Evolutionary conservation across 257 asterid genomes (phyloP).

Genomic region (Przewalskia tangutica): DNA sequence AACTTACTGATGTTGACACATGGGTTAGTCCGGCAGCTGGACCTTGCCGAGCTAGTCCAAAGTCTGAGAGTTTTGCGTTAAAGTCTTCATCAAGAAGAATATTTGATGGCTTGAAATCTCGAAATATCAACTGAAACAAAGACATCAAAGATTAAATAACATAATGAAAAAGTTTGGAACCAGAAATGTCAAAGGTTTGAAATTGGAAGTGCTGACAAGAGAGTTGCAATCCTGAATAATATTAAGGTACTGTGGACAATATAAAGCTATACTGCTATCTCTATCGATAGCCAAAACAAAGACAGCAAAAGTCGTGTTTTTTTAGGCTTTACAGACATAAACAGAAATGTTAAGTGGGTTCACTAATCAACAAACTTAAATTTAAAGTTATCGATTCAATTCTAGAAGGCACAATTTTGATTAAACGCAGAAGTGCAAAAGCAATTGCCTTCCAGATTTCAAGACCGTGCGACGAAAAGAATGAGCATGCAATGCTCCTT

Average conservation of each 20-base stretch:
- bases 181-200: not conserved
- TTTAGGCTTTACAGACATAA: not conserved
- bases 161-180: not conserved
- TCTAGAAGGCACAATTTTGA: not conserved
- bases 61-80: slow-evolving; percentile 84
- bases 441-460: not conserved
- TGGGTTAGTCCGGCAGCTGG: slow-evolving; percentile 75
- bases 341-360: not conserved
- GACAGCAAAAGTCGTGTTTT: not conserved
- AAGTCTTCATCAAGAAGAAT: slow-evolving; percentile 77
- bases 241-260: not conserved
- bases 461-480: not conserved
- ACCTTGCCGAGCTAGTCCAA: slow-evolving; percentile 91
- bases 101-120: slow-evolving; percentile 90
- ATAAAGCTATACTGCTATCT: not conserved
- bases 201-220: not conserved
- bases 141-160: slow-evolving; percentile 6
- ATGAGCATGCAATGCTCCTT: not conserved
- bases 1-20: slow-evolving; percentile 71
- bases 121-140: slow-evolving; percentile 60
- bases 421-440: not conserved
- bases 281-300: not conserved
- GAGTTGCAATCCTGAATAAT: not conserved
- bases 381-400: not conserved
- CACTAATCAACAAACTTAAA: not conserved